Evolutionary conservation across 352 stramenopile genomes (phyloP).

Genomic region (Globisporangium canariense): DNA sequence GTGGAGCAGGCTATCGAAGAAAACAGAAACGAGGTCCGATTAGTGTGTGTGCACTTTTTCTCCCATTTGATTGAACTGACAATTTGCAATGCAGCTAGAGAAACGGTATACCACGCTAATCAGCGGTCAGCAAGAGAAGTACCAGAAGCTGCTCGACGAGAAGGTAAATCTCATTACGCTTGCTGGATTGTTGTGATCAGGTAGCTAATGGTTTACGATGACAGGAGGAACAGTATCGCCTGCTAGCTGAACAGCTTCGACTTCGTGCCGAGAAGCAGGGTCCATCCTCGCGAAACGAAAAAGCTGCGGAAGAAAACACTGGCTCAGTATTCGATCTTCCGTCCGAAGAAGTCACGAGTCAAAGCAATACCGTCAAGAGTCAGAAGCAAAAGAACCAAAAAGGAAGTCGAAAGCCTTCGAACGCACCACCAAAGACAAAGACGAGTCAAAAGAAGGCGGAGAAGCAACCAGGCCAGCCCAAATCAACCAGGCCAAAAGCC

Average conservation of each 20-base stretch:
- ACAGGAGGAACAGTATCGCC: conserved; percentile 4
- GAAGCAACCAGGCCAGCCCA: background rate
- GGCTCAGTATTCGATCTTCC: conserved; percentile 3
- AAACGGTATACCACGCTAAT: background rate
- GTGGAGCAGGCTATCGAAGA: background rate
- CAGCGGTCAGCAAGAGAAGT: conserved; percentile 3
- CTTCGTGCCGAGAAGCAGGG: background rate
- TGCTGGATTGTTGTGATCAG: background rate
- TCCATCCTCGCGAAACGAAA: background rate
- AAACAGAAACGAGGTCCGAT: background rate
- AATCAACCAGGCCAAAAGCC: background rate
- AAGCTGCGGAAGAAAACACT: background rate
- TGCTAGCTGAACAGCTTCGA: conserved; percentile 1
- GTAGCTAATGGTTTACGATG: background rate
- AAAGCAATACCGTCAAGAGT: background rate
- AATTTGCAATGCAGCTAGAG: background rate
- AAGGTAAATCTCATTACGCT: conserved; percentile 5
- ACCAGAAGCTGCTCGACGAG: conserved; percentile 3
- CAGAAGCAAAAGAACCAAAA: background rate
- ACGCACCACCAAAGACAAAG: background rate
- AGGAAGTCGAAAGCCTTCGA: background rate
- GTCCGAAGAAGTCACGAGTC: background rate
- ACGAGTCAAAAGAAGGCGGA: background rate
- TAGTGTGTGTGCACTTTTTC: background rate
- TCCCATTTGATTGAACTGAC: background rate